phyloP scores from a whole-genome alignment of 257 asterid genomes.

The Henckelia pumila region DNA sequence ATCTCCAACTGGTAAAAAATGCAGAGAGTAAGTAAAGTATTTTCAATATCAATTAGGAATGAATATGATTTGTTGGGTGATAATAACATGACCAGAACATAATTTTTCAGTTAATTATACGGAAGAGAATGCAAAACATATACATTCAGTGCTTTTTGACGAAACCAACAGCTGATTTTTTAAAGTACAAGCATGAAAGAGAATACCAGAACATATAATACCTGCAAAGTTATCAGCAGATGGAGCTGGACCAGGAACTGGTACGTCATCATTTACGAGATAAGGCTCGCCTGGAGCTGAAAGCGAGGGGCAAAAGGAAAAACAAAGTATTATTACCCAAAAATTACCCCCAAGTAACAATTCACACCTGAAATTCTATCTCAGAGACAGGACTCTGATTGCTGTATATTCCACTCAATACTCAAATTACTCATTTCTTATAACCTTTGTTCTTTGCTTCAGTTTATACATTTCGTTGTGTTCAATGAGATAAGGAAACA shows the following conservation, averaged over 20 bases:
- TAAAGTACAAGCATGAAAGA: not conserved
- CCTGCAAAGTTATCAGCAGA: constrained; percentile 55
- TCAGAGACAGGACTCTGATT: not conserved
- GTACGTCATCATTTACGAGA: constrained; percentile 40
- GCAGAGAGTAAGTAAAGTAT: not conserved
- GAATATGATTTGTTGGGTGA: not conserved
- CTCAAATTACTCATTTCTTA: constrained; percentile 11
- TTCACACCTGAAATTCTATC: not conserved
- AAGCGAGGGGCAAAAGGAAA: constrained; percentile 20
- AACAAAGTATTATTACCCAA: not conserved
- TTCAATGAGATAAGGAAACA: not conserved
- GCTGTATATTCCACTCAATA: not conserved
- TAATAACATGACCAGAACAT: not conserved
- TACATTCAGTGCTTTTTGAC: not conserved
- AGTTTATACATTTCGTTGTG: not conserved
- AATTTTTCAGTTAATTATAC: not conserved
- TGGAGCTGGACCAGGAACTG: constrained; percentile 73
- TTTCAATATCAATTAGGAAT: not conserved
- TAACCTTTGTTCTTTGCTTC: not conserved
- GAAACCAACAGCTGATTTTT: not conserved
- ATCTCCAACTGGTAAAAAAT: constrained; percentile 23
- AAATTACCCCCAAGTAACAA: not conserved
- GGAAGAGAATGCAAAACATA: not conserved
- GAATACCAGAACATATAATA: constrained; percentile 27
- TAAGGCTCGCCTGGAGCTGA: constrained; percentile 91